A percentile compares a stretch with the other conserved stretches of the same genome.
phyloP scores from a whole-genome alignment of 768 basidiomycete species.

The Leucogyrophana mollusca region DNA sequence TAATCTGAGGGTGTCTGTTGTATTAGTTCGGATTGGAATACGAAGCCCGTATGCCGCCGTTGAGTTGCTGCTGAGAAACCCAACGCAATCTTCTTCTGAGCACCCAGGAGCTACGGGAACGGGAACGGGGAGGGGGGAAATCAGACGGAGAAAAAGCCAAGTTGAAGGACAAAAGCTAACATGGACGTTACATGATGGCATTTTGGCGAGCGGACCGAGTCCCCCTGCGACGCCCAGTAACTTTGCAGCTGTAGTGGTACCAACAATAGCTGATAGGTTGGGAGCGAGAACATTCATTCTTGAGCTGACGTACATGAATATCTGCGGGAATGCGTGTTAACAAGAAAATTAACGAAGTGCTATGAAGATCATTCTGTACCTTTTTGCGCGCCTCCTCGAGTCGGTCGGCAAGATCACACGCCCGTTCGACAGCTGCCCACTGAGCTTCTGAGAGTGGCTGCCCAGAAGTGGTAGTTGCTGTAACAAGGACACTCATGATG shows the following conservation, averaged over 20 bases:
- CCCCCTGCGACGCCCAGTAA: slow-evolving; percentile 96
- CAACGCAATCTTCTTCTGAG: slow-evolving; percentile 87
- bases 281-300: slow-evolving; percentile 98
- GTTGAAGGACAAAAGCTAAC: slow-evolving; percentile 52
- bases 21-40: slow-evolving; percentile 91
- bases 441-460: slow-evolving; percentile 62
- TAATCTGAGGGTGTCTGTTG: slow-evolving; percentile 86
- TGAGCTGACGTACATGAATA: slow-evolving; percentile 99
- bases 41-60: slow-evolving; percentile 92
- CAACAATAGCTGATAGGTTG: slow-evolving; percentile 97
- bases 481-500: slow-evolving; percentile 94
- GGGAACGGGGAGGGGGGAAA: neutral
- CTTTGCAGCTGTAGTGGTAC: slow-evolving; percentile 98
- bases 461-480: slow-evolving; percentile 89
- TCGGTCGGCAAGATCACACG: slow-evolving; percentile 86
- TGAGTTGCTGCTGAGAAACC: slow-evolving; percentile 90
- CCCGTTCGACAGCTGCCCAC: slow-evolving; percentile 81
- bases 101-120: slow-evolving; percentile 76
- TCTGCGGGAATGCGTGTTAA: slow-evolving; percentile 44
- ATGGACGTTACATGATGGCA: slow-evolving; percentile 94
- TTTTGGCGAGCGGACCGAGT: slow-evolving; percentile 83
- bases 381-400: slow-evolving; percentile 89
- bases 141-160: neutral
- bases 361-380: slow-evolving; percentile 36
- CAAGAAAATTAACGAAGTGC: slow-evolving; percentile 2